Evolutionary conservation across 2,329 filamentous ascomycete species (phyloP), one percentile per base, ranked within the genome.

Genomic region (Penicillium sp.): DNA sequence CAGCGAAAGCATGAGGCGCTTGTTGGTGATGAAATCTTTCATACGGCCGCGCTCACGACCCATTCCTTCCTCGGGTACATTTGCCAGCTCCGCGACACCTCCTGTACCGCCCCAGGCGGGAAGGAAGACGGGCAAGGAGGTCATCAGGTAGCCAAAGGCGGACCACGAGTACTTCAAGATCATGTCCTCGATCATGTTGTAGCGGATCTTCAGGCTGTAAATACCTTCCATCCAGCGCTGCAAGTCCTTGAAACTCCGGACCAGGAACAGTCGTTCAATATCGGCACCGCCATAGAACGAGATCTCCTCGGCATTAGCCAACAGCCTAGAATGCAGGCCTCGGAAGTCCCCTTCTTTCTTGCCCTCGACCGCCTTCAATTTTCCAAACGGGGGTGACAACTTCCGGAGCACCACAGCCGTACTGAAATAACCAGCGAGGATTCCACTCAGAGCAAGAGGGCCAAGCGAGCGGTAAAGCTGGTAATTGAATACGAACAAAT

Each of bases 11-110:
- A 98, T 97, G 31, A 98, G 83, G 4, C 93, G 84, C 70, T 98
- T 97, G 73, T 98, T 98, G 10, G 93, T 98, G 70, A 98, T 96
- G 70, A 98, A 98, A 27, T 95, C 89, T 72, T 94, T 93, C 88
- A 97, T 98, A 32, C 94, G 87, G 46, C 85, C 83, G 38, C 87
- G 81, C 67, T 95, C 88, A 23, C 86, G 80, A 31, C 63, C 60
- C 16, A 62, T 55, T 4, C 56, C 54, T 29, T 67, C 62, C 4
- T 67, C 62, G 3, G 64, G 54, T 23, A 58, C 55, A 50, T 66
- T 61, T 1, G 77, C 69, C 58, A 87, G 74, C 68, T 95, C 87
- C 44, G 83, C 72, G 13, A 78, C 77, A 31, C 86, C 87, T 37
- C 85, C 88, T 27, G 91, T 70, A 24, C 93, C 91, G 45, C 89